phyloP scores from a whole-genome alignment of 1,139 yeast genomes.

The Blastobotrys ciferrii region DNA sequence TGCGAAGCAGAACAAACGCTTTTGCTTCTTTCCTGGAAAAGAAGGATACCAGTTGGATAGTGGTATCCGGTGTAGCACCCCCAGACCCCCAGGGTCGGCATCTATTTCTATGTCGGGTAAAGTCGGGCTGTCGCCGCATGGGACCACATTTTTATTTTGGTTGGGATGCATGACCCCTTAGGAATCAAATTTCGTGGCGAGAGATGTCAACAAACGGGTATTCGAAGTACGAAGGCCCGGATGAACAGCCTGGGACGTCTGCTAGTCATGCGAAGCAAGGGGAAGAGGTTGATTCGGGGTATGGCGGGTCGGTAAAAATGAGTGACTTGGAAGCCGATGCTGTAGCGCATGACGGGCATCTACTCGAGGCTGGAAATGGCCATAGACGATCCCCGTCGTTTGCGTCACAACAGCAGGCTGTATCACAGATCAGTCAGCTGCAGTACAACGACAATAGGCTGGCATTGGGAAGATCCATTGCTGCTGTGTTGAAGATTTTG shows the following conservation, averaged over 20 bases:
- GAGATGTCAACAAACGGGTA: not conserved
- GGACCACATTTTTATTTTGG: not conserved
- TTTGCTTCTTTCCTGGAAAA: no score
- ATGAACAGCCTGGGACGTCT: constrained; percentile 22
- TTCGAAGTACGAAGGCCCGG: constrained; percentile 13
- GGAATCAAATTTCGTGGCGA: not conserved
- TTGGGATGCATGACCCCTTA: not conserved
- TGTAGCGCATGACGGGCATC: constrained; percentile 19
- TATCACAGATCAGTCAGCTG: constrained; percentile 57
- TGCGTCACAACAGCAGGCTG: constrained; percentile 31
- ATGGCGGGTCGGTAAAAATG: constrained; percentile 25
- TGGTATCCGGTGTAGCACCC: no score
- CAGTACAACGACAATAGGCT: constrained; percentile 68
- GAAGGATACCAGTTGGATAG: no score
- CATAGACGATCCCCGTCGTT: constrained; percentile 29
- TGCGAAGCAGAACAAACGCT: no score
- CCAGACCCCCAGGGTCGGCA: no score
- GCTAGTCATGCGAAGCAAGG: constrained; percentile 10
- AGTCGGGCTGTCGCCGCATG: not conserved
- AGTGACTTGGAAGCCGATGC: constrained; percentile 20
- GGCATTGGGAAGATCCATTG: constrained; percentile 61
- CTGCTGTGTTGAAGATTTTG: constrained; percentile 53
- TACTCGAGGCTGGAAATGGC: constrained; percentile 8
- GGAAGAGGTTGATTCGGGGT: constrained; percentile 27
- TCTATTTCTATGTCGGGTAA: no score